A percentile compares a stretch with the other conserved stretches of the same genome.
These are phyloP conservation scores for Botrytis cinerea DNA, from an alignment of 2,329 filamentous ascomycete species.

Conservation along the genomic window DNA sequence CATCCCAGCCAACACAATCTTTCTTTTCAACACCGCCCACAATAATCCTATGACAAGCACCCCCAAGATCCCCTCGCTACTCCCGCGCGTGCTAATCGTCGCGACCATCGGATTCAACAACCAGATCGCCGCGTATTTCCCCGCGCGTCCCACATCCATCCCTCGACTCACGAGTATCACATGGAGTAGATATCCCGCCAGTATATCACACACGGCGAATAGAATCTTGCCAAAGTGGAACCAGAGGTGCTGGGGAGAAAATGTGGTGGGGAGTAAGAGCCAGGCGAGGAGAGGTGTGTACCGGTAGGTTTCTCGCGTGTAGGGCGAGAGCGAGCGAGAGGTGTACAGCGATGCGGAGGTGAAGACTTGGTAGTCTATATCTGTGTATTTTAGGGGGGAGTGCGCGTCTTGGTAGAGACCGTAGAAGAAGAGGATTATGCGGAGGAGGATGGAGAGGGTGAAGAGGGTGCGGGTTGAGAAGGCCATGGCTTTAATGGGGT, in stretches of 20 bases:
- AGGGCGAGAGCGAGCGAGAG: slow-evolving; percentile 69
- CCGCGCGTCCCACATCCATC: slow-evolving; percentile 52
- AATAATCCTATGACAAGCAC: slow-evolving; percentile 80
- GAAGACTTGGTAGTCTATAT: slow-evolving; percentile 98
- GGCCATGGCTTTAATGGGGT: not conserved
- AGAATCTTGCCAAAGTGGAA: slow-evolving; percentile 87
- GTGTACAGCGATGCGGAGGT: slow-evolving; percentile 87
- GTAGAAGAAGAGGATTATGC: slow-evolving; percentile 76
- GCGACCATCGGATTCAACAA: slow-evolving; percentile 97
- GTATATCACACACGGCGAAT: slow-evolving; percentile 80
- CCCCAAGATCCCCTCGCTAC: slow-evolving; percentile 86
- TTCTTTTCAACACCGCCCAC: slow-evolving; percentile 72
- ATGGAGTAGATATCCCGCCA: slow-evolving; percentile 79
- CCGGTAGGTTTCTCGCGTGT: slow-evolving; percentile 89
- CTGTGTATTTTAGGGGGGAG: slow-evolving; percentile 94
- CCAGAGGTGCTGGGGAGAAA: slow-evolving; percentile 45
- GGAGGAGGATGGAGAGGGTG: slow-evolving; percentile 61
- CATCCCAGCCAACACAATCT: slow-evolving; percentile 66
- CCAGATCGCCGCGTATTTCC: slow-evolving; percentile 85
- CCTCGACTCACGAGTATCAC: slow-evolving; percentile 50
- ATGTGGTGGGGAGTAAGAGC: slow-evolving; percentile 80
- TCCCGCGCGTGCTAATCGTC: slow-evolving; percentile 91
- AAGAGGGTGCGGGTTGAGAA: slow-evolving; percentile 53
- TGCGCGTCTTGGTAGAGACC: slow-evolving; percentile 90
- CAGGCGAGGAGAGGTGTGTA: slow-evolving; percentile 95